Evolutionary conservation across 2,329 filamentous ascomycete genomes (phyloP), one percentile per base, ranked within the genome.

Genomic region (Cyanodermella asteris): DNA sequence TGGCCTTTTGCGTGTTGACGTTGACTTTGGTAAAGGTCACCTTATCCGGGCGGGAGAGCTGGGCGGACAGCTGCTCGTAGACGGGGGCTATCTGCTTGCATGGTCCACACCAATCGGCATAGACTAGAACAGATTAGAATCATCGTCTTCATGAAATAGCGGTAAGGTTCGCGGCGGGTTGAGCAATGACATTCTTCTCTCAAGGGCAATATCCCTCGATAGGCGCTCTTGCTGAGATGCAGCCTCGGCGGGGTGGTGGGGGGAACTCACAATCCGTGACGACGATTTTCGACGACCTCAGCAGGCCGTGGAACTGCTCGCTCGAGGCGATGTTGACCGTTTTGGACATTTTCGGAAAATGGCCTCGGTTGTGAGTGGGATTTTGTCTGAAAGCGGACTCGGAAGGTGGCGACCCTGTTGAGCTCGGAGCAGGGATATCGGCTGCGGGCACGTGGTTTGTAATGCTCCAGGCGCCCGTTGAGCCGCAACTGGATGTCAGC

Each of bases 21-120:
- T 94, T 72, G 53, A 93, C 63, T 55, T 87, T 91, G 45, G 69
- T 68, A 46, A 94, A 93, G 17, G 72, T 76, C 38, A 91, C 71
- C 35, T 63, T 56, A 37, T 71, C 68, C 10, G 72, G 64, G 25
- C 69, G 64, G 11, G 77, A 74, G 22, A 91, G 61, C 32, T 70
- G 61, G 22, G 51, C 45, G 16, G 81, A 70, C 24, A 93, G 64
- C 44, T 71, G 56, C 41, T 87, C 76, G 54, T 78, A 93, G 33
- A 81, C 50, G 11, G 82, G 78, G 5, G 74, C 75, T 36, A 94
- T 81, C 35, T 66, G 60, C 39, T 78, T 75, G 63, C 81, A 91
- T 41, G 80, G 75, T 17, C 57, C 71, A 43, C 76, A 91, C 72
- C 75, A 87, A 42, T 78, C 72, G 40, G 81, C 78, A 41, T 77